phyloP scores from a whole-genome alignment of 768 basidiomycete genomes.

The Rhizopogon vulgaris region DNA sequence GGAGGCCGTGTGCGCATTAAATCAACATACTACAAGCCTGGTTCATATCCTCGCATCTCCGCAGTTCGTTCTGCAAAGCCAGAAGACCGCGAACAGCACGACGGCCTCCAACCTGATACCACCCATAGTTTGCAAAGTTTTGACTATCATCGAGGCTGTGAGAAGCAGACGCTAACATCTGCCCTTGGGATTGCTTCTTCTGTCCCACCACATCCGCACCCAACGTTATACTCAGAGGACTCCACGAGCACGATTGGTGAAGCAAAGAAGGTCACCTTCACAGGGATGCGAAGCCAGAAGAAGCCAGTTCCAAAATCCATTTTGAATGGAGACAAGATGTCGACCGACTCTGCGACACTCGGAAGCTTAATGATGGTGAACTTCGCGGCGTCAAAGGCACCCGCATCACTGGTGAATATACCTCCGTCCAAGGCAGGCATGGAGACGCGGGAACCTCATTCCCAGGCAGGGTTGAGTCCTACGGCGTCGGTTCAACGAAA shows the following conservation, averaged over 20 bases:
- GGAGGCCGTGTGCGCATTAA: slow-evolving; percentile 64
- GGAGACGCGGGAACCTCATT: slow-evolving; percentile 7
- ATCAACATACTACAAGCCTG: slow-evolving; percentile 58
- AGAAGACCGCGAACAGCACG: slow-evolving; percentile 27
- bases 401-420: slow-evolving; percentile 27
- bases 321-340: slow-evolving; percentile 8
- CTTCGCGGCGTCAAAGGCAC: slow-evolving; percentile 36
- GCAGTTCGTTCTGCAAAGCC: slow-evolving; percentile 30
- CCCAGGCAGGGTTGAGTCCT: slow-evolving; percentile 25
- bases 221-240: slow-evolving; percentile 67
- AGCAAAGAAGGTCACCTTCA: slow-evolving; percentile 19
- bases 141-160: slow-evolving; percentile 37
- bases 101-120: slow-evolving; percentile 22
- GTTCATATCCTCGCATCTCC: slow-evolving; percentile 50
- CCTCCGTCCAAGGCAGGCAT: slow-evolving; percentile 17
- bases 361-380: slow-evolving; percentile 62
- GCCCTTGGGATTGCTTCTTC: slow-evolving; percentile 32
- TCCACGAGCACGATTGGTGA: slow-evolving; percentile 56
- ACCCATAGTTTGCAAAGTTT: slow-evolving; percentile 27
- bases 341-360: slow-evolving; percentile 40
- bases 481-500: slow-evolving; percentile 14
- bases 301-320: slow-evolving; percentile 24
- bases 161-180: slow-evolving; percentile 31
- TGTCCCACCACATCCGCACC: slow-evolving; percentile 47
- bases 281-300: slow-evolving; percentile 24